Conservation (phyloP, 306 rosid species). For the Lotus japonicus region DNA sequence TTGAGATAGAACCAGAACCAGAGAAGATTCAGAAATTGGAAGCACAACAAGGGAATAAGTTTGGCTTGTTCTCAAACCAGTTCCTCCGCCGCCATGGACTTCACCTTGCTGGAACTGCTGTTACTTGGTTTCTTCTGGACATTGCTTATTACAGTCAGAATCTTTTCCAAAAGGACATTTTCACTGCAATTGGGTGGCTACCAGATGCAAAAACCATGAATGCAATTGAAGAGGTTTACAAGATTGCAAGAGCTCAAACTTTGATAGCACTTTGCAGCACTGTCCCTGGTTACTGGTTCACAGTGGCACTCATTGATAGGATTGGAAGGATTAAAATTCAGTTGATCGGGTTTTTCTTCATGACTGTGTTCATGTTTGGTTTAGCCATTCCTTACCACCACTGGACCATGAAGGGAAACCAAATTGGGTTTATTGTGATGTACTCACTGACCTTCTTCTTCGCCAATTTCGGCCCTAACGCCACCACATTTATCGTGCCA, state of each 20-base stretch:
- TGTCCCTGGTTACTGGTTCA: slow-evolving; percentile 91
- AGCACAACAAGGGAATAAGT: slow-evolving; percentile 27
- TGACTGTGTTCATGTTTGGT: slow-evolving; percentile 89
- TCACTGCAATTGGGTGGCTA: slow-evolving; percentile 83
- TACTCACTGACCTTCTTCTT: slow-evolving; percentile 92
- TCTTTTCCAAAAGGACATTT: slow-evolving; percentile 84
- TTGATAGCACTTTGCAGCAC: slow-evolving; percentile 85
- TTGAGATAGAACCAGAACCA: slow-evolving; percentile 46
- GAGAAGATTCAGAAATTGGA: slow-evolving; percentile 26
- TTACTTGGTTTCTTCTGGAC: slow-evolving; percentile 82
- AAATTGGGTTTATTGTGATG: slow-evolving; percentile 66
- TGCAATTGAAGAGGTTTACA: slow-evolving; percentile 72
- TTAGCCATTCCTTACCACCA: slow-evolving; percentile 80
- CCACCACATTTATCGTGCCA: slow-evolving; percentile 80
- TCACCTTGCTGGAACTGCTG: slow-evolving; percentile 65
- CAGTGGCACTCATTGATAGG: slow-evolving; percentile 63
- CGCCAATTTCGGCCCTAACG: slow-evolving; percentile 84
- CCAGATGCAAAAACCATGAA: slow-evolving; percentile 62
- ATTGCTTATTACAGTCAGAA: slow-evolving; percentile 89
- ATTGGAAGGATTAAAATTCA: slow-evolving; percentile 71
- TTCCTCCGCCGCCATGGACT: slow-evolving; percentile 66
- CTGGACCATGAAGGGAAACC: slow-evolving; percentile 59
- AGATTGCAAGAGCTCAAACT: slow-evolving; percentile 75
- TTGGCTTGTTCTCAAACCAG: slow-evolving; percentile 51
- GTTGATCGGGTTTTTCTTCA: slow-evolving; percentile 74